phyloP scores from a whole-genome alignment of 352 stramenopile species.

The Pythium utonaiense region DNA sequence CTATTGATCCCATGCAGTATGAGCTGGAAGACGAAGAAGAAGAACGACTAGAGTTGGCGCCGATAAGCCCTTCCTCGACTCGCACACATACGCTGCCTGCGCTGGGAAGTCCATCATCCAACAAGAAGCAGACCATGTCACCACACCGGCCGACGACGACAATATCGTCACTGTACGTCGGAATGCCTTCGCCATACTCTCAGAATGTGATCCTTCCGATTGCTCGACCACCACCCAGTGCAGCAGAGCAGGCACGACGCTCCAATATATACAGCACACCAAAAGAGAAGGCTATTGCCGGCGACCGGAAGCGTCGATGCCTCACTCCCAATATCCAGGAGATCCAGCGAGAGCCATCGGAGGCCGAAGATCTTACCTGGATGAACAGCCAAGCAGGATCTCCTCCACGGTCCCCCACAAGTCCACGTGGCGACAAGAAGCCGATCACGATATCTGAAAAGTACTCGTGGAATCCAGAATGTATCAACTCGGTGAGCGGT shows the following conservation, averaged over 20 bases:
- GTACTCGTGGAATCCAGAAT: conserved; percentile 69
- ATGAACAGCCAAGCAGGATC: conserved; percentile 15
- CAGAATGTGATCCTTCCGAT: conserved; percentile 38
- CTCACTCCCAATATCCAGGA: conserved; percentile 45
- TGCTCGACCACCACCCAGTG: conserved; percentile 38
- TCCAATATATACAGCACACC: conserved; percentile 62
- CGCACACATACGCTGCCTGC: conserved; percentile 32
- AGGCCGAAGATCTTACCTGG: conserved; percentile 16
- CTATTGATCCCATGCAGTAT: conserved; percentile 26
- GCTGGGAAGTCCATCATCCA: conserved; percentile 23
- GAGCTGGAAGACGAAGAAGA: conserved; percentile 1
- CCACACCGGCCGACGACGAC: conserved; percentile 54
- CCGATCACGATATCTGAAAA: conserved; percentile 45
- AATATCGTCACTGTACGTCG: conserved; percentile 53
- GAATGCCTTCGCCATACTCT: conserved; percentile 49
- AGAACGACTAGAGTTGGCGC: neutral
- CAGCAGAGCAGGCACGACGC: conserved; percentile 39
- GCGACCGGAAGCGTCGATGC: conserved; percentile 42
- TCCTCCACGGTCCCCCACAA: conserved; percentile 32
- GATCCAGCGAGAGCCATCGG: conserved; percentile 16
- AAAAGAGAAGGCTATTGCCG: conserved; percentile 50
- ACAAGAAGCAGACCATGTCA: conserved; percentile 16
- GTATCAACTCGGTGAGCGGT: conserved; percentile 70
- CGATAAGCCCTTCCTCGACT: neutral
- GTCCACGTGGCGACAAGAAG: conserved; percentile 28